Evolutionary conservation across 2,329 filamentous ascomycete genomes (phyloP).

Genomic region (Cladosporium sp.): DNA sequence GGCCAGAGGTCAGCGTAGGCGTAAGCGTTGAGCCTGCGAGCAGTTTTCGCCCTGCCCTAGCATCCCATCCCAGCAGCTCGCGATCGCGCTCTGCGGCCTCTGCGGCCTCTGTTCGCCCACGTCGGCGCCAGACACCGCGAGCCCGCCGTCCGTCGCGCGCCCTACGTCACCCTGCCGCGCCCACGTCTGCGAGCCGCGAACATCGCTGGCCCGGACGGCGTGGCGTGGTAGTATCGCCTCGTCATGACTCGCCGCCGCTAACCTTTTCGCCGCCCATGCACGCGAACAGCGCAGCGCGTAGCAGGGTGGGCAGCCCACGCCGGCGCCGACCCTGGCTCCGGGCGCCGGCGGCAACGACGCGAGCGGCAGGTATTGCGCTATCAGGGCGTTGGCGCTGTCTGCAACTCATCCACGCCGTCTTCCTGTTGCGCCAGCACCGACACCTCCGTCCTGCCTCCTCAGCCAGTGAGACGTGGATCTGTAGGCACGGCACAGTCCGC

Average conservation of each 20-base stretch:
- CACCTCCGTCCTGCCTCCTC: background rate
- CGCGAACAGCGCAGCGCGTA: too few species aligned
- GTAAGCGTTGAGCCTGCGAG: constrained; percentile 11
- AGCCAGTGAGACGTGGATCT: constrained; percentile 8
- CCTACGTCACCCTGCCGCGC: constrained; percentile 14
- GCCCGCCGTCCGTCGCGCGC: constrained; percentile 6
- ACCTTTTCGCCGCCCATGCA: too few species aligned
- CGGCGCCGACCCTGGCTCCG: background rate
- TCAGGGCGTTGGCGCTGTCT: background rate
- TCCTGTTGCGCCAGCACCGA: background rate
- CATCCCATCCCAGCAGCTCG: background rate
- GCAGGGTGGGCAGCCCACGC: too few species aligned
- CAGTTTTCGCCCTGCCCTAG: constrained; percentile 9
- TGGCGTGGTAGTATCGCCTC: constrained; percentile 11
- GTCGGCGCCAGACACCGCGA: constrained; percentile 5
- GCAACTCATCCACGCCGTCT: background rate
- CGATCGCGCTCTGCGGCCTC: constrained; percentile 4
- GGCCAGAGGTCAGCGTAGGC: constrained; percentile 7
- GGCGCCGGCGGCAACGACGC: too few species aligned
- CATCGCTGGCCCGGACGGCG: constrained; percentile 12
- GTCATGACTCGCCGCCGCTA: constrained; percentile 1
- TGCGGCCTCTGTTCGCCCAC: background rate
- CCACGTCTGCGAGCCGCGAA: constrained; percentile 1
- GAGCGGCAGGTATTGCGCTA: too few species aligned
- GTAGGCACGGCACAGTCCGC: constrained; percentile 4